Base-by-base conservation (phyloP, 2,329 filamentous ascomycete species). In the Talaromyces marneffei region DNA sequence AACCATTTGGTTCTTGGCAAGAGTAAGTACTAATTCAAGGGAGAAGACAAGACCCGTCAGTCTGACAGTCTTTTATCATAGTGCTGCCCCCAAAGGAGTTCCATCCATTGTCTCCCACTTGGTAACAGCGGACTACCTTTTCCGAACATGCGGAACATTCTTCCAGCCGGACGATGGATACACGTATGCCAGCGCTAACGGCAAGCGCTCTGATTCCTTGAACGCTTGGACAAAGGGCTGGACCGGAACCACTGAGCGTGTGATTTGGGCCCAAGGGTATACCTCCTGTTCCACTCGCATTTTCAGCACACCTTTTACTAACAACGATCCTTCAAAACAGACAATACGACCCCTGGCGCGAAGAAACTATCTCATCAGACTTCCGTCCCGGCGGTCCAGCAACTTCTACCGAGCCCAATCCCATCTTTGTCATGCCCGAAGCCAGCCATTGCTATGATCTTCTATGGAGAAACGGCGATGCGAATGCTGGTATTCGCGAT, bases 1-100 rank as follows among this genome's bases (percentile, higher is more conserved):
- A 87, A 69, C 84, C 85, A n/a, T 80, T 84, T 61, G 80, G 75
- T 60, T 84, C 79, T 70, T 86, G 80, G 78, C 82, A 85, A 69
- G 79, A 79, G 74, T 80, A 69, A 66, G 78, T 69, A 48, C 18
- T 12, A 4, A 4, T 18, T 27, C 20, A 20, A 44, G 18, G 18
- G 25, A 16, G 14, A 31, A 44, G 3, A 33, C 10, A 18, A 18
- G 9, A 4, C 2, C n/a, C 8, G 46, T 52, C 8, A 31, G 27
- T 8, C 16, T 46, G 20, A 54, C 40, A 8, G 20, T 37, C 73
- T 79, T 50, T 74, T 72, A 52, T 63, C 77, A 69, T 65, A 77
- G 76, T 63, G 81, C 80, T 20, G 82, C 82, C 6, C 83, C 84
- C 0, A 52, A 67, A 3, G 71, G 68, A 59, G 70, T 66, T 0